These are phyloP conservation scores for Chaetomiaceae sp. DNA, from an alignment of 2,329 filamentous ascomycete genomes.

Conservation along the genomic window DNA sequence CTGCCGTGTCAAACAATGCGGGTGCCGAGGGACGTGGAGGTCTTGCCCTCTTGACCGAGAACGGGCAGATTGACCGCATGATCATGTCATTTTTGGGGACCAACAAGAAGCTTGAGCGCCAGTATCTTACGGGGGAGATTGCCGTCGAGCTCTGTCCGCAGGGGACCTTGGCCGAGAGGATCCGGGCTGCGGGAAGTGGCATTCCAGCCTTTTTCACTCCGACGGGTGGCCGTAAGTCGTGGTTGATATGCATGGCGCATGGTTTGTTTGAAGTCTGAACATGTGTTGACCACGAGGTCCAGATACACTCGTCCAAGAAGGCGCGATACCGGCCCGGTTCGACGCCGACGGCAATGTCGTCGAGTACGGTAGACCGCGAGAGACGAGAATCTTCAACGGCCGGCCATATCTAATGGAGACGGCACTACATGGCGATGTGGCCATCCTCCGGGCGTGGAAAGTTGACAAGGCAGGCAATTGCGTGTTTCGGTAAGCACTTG, in stretches of 20 bases:
- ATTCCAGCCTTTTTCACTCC: constrained; percentile 80
- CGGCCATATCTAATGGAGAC: constrained; percentile 73
- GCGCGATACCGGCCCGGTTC: constrained; percentile 61
- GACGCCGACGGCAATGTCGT: constrained; percentile 55
- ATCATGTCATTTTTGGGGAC: constrained; percentile 72
- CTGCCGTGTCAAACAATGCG: constrained; percentile 77
- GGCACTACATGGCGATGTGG: constrained; percentile 69
- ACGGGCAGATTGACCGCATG: constrained; percentile 66
- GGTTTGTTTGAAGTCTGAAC: too few relatives aligned
- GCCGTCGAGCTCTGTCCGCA: constrained; percentile 73
- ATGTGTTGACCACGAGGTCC: too few relatives aligned
- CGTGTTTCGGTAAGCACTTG: constrained; percentile 48
- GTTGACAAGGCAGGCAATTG: constrained; percentile 74
- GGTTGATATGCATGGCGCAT: not conserved
- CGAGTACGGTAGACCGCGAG: constrained; percentile 60
- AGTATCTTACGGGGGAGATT: constrained; percentile 69
- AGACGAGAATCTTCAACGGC: constrained; percentile 68
- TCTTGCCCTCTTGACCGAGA: constrained; percentile 61
- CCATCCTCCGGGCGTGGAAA: constrained; percentile 72
- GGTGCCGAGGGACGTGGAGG: constrained; percentile 65
- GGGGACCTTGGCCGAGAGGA: constrained; percentile 67
- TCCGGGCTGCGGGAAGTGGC: constrained; percentile 67
- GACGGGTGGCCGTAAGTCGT: constrained; percentile 59
- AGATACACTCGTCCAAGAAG: constrained; percentile 63
- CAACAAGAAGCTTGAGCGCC: constrained; percentile 70